Conservation (phyloP, 345 rosid genomes). For the Corchorus olitorius region DNA sequence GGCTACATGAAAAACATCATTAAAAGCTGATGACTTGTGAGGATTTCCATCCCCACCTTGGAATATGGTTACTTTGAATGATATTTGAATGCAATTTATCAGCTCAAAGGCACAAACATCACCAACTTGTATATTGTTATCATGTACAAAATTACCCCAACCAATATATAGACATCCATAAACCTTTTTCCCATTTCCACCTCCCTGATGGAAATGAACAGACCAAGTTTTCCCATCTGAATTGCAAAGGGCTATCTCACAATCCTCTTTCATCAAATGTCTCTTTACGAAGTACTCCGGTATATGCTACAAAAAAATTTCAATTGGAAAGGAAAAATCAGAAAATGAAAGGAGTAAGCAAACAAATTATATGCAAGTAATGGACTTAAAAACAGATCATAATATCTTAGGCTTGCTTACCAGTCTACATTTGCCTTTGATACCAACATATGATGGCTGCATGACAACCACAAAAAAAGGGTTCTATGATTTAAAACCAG, state of each 20-base stretch:
- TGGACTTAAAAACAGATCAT: not conserved
- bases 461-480: constrained; percentile 22
- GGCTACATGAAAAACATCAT: not conserved
- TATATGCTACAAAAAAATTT: constrained; percentile 3
- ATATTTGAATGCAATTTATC: not conserved
- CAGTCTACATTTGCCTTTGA: not conserved
- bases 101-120: constrained; percentile 20
- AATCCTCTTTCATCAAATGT: constrained; percentile 1
- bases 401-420: constrained; percentile 3
- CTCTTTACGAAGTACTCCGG: constrained; percentile 6
- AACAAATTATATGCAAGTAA: not conserved
- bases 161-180: not conserved
- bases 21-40: not conserved
- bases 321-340: not conserved
- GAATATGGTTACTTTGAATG: constrained; percentile 11
- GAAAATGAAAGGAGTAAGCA: not conserved
- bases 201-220: not conserved
- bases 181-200: not conserved
- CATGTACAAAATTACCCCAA: constrained; percentile 10
- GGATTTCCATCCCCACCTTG: not conserved
- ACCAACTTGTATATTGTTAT: constrained; percentile 11
- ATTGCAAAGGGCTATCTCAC: not conserved
- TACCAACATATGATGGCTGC: constrained; percentile 19
- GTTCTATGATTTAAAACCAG: constrained; percentile 14
- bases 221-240: constrained; percentile 27